Base-by-base conservation (phyloP, 345 rosid genomes). In the Bretschneidera sinensis region DNA sequence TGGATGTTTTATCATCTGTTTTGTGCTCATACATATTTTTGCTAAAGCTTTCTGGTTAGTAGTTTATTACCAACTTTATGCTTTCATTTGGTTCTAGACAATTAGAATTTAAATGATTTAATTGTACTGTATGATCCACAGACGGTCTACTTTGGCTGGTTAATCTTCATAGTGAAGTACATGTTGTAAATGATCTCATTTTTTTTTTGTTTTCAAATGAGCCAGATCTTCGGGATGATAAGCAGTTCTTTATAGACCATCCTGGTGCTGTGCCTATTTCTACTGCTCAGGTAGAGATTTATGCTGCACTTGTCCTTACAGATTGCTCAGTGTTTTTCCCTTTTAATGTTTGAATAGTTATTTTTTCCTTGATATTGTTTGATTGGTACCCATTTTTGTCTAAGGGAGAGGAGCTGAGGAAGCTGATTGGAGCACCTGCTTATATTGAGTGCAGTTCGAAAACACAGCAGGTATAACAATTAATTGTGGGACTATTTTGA, bases 361-460 rank as follows among this genome's bases (percentile, higher is more conserved):
- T 13, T 39, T 39, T 39, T 5, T 39, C 10, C 45, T 39, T 39
- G 45, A 39, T 13, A 39, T 39, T 39, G 6, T 4, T 39, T 39
- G 45, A 39, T 39, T 13, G 16, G 45, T 14, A 11, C 45, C 45
- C 4, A 7, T 39, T 48, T 51, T 1, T 48, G 11, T 24, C n/a
- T 61, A 61, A 89, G 91, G 98, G 98, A 61, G 98, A 89, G 74
- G 98, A 92, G 67, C 85, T 89, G 79, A 83, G 77, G 77, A 89
- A 83, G 74, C 87, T 69, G 73, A 87, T 92, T 34, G 85, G 71
- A 52, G 78, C 97, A 21, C 90, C 96, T 59, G 76, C 86, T 48
- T 92, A 89, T 69, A 79, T 92, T 17, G 98, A 92, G 67, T 92
- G 98, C 81, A 92, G 98, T 71, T 84, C 98, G 31, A 92, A 87